Conservation (phyloP, 345 rosid genomes). For the Aquilaria yunnanensis region DNA sequence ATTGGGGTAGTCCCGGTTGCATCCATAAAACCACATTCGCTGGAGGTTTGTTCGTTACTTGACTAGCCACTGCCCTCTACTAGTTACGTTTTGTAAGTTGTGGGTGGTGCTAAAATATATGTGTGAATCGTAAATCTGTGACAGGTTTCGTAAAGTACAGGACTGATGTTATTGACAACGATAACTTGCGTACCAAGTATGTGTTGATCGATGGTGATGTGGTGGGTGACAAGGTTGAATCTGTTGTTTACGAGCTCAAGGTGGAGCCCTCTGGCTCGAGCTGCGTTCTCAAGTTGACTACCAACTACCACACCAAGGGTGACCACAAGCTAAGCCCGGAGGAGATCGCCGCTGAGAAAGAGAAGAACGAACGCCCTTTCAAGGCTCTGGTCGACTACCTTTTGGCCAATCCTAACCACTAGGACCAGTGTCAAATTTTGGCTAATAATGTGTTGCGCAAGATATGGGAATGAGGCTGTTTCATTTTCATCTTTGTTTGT, state of each 20-base stretch:
- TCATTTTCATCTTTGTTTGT: no score
- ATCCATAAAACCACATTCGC: background rate
- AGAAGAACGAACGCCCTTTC: background rate
- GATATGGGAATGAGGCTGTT: no score
- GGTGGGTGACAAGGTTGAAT: background rate
- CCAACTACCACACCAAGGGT: slow-evolving; percentile 3
- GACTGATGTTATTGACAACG: background rate
- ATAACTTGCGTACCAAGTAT: background rate
- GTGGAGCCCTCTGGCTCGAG: background rate
- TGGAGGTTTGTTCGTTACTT: background rate
- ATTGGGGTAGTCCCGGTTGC: background rate
- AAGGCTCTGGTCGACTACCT: slow-evolving; percentile 2
- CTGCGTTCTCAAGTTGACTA: background rate
- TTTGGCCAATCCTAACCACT: background rate
- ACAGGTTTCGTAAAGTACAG: background rate
- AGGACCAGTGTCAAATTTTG: background rate
- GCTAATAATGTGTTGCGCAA: no score
- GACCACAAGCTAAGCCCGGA: background rate
- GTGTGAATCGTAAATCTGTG: background rate
- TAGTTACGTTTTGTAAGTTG: background rate
- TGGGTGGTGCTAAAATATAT: background rate
- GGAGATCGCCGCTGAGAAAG: slow-evolving; percentile 3
- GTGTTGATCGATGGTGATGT: background rate
- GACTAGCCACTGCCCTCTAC: background rate
- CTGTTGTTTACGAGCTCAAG: background rate